Conservation (phyloP, 2,329 filamentous ascomycete species). For the Fonsecaea monophora region DNA sequence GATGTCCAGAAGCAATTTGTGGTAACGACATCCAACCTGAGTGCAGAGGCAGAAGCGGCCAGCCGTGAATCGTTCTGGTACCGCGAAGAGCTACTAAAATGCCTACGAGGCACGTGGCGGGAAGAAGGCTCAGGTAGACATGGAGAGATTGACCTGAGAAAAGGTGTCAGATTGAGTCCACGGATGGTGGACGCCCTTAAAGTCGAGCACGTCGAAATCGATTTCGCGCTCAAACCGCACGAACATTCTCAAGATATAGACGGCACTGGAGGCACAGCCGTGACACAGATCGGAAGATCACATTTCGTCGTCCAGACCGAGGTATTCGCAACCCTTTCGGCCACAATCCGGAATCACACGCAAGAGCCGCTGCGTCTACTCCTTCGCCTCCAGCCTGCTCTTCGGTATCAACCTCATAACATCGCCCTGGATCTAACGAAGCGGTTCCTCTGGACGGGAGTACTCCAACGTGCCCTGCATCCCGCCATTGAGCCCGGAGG, state of each 20-base stretch:
- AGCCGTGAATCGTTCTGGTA: constrained; percentile 91
- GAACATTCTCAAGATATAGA: constrained; percentile 6
- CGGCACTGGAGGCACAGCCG: constrained; percentile 27
- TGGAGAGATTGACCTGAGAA: constrained; percentile 76
- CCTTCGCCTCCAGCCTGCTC: constrained; percentile 76
- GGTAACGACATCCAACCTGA: constrained; percentile 78
- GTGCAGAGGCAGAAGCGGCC: constrained; percentile 77
- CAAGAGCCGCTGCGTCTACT: constrained; percentile 71
- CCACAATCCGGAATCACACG: constrained; percentile 78
- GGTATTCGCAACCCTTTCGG: constrained; percentile 71
- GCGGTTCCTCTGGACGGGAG: constrained; percentile 84
- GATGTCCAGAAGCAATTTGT: constrained; percentile 91
- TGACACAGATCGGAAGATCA: constrained; percentile 52
- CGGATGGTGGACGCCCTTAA: constrained; percentile 85
- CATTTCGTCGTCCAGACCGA: constrained; percentile 62
- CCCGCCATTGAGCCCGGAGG: constrained; percentile 66
- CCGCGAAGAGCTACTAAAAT: constrained; percentile 77
- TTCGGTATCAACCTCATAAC: constrained; percentile 74
- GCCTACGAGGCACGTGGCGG: constrained; percentile 74
- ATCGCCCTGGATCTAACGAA: constrained; percentile 81
- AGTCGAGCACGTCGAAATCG: constrained; percentile 77
- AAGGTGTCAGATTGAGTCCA: constrained; percentile 68
- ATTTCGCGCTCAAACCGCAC: constrained; percentile 52
- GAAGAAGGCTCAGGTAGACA: constrained; percentile 63
- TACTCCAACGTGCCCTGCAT: constrained; percentile 73